Base-by-base conservation (phyloP, 306 rosid species). In the Psophocarpus tetragonolobus region DNA sequence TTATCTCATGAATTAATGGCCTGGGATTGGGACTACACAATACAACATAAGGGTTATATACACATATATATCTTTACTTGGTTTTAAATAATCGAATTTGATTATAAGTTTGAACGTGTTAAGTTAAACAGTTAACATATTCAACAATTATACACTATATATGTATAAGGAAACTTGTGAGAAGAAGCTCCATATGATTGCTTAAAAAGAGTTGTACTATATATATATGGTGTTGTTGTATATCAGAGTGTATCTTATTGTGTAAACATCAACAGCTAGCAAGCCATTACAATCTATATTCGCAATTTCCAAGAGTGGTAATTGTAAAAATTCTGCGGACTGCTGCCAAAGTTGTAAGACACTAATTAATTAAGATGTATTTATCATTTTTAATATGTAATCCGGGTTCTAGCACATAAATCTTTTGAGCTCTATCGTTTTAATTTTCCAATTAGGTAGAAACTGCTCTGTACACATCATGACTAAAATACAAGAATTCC, bases 401-500 rank as follows among this genome's bases (percentile, higher is more conserved):
- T 62, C 9, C 27, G 13, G 15, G 45, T 36, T 33, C 27, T 33
- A 53, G 36, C 24, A n/a, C 35, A 38, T 0, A 56, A 73, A 23
- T 56, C 42, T 2, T 35, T 60, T 11, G 20, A 17, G 56, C 18
- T 72, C 3, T 14, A 27, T 48, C 1, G 15, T n/a, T 13, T 38
- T n/a, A 64, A 51, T 41, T 53, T 69, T 50, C 61, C 30, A n/a
- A n/a, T 8, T 50, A 38, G 57, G 63, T 14, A 76, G 64, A 82
- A 76, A 39, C 78, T 61, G 24, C 8, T 60, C 14, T 13, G 23
- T 38, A 20, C 7, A 4, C 69, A 66, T 73, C 3, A 33, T 41
- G 56, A 58, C 77, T 69, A 78, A 91, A 17, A 51, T 80, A 87
- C 81, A 93, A 85, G 84, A 93, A 93, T 71, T 90, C 87, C 62